A percentile compares a stretch with the other conserved stretches of the same genome.
These are phyloP conservation scores for Neofusicoccum kwambonambiense DNA, from an alignment of 2,329 filamentous ascomycete genomes.

Conservation along the genomic window DNA sequence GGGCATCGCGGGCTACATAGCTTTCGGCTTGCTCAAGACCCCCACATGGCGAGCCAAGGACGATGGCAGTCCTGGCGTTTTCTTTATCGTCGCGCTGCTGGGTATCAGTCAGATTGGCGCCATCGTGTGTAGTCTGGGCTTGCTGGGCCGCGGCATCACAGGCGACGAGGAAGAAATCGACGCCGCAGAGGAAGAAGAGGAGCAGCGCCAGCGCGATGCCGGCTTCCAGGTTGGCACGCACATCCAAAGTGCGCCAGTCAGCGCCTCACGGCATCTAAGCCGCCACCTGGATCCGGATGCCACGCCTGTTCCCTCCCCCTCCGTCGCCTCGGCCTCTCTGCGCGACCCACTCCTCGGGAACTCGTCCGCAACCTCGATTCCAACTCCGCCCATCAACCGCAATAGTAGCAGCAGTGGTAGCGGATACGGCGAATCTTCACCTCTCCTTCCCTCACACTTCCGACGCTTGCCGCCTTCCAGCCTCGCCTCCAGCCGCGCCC, in stretches of 20 bases:
- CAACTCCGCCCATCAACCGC: not conserved
- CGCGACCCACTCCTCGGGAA: conserved; percentile 30
- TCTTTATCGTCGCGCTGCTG: conserved; percentile 74
- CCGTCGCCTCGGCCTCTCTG: conserved; percentile 34
- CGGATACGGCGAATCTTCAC: conserved; percentile 10
- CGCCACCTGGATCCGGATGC: conserved; percentile 17
- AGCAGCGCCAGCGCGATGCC: not conserved
- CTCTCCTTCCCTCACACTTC: conserved; percentile 19
- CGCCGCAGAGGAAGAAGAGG: conserved; percentile 20
- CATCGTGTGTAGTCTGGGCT: conserved; percentile 92
- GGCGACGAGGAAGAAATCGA: conserved; percentile 35
- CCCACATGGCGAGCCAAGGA: conserved; percentile 65
- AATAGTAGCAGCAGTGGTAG: not conserved
- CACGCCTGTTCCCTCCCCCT: conserved; percentile 19
- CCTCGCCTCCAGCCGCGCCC: conserved; percentile 37
- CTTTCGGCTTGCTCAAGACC: conserved; percentile 74
- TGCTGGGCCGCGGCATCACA: conserved; percentile 78
- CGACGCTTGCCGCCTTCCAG: conserved; percentile 4
- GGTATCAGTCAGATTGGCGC: conserved; percentile 94
- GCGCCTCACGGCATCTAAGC: not conserved
- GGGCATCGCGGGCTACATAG: conserved; percentile 74
- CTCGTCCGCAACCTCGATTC: conserved; percentile 15
- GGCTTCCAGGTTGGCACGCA: not conserved
- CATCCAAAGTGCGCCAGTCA: not conserved
- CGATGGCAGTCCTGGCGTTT: conserved; percentile 67